Conservation (phyloP, 345 rosid species). For the Psidium friedrichsthalianum region DNA sequence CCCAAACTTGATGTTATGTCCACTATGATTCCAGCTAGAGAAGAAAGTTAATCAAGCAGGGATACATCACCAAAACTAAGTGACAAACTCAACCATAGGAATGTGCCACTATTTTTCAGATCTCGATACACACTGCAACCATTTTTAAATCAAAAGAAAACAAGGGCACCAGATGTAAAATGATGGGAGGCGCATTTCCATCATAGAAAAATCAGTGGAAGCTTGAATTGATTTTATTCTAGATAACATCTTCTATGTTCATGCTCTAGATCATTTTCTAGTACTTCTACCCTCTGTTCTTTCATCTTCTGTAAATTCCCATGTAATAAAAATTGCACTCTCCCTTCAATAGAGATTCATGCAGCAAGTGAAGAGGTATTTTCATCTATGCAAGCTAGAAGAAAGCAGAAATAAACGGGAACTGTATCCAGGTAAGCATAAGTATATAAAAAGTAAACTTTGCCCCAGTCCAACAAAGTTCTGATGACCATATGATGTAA, state of each 20-base stretch:
- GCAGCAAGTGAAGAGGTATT: not conserved
- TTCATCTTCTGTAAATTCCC: not conserved
- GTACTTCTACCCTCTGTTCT: not conserved
- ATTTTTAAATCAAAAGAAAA: not conserved
- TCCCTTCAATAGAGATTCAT: not conserved
- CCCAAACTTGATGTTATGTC: not conserved
- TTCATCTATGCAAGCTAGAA: not conserved
- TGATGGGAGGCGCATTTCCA: not conserved
- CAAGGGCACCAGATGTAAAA: not conserved
- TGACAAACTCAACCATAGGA: not conserved
- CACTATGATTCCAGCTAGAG: not conserved
- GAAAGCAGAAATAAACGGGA: not conserved
- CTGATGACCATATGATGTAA: not conserved
- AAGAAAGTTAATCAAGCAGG: not conserved
- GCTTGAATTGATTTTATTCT: not conserved
- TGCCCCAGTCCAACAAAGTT: not conserved
- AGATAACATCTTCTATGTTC: not conserved
- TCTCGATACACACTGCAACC: not conserved
- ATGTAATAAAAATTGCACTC: not conserved
- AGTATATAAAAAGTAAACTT: not conserved
- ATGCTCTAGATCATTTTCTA: not conserved
- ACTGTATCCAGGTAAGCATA: not conserved
- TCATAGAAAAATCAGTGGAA: not conserved
- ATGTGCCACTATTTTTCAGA: not conserved
- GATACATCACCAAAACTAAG: not conserved